These are phyloP conservation scores for Penicillium verrucosum DNA, from an alignment of 2,329 filamentous ascomycete species.

Conservation along the genomic window DNA sequence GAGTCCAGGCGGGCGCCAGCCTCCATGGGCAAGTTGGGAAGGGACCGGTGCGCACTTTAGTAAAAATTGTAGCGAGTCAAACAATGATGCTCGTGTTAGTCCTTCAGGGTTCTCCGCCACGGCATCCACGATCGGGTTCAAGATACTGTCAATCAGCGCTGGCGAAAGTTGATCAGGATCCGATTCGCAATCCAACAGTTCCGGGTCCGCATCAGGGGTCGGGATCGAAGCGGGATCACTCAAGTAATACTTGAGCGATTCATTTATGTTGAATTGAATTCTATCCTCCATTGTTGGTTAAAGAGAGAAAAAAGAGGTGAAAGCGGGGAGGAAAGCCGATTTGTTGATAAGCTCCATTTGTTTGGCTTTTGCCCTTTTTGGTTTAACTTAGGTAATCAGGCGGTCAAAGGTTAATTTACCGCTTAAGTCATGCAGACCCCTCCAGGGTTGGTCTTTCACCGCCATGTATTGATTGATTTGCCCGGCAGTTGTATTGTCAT, in stretches of 20 bases:
- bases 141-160: conserved; percentile 73
- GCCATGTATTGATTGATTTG: conserved; percentile 3
- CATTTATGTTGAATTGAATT: conserved; percentile 89
- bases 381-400: conserved; percentile 5
- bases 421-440: not conserved
- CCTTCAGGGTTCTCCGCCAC: conserved; percentile 90
- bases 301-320: conserved; percentile 8
- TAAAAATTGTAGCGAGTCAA: conserved; percentile 92
- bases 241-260: conserved; percentile 94
- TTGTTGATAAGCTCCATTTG: conserved; percentile 22
- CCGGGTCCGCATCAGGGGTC: conserved; percentile 79
- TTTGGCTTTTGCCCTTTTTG: conserved; percentile 31
- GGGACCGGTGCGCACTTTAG: conserved; percentile 80
- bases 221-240: conserved; percentile 81
- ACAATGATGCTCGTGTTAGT: conserved; percentile 70
- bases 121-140: conserved; percentile 90
- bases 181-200: conserved; percentile 86
- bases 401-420: not conserved
- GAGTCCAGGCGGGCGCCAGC: conserved; percentile 42
- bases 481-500: not conserved
- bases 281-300: conserved; percentile 60
- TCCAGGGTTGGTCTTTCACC: not conserved
- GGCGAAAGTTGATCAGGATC: conserved; percentile 80
- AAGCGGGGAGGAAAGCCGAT: conserved; percentile 17
- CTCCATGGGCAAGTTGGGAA: conserved; percentile 32